Evolutionary conservation across 2,329 filamentous ascomycete genomes (phyloP).

Genomic region (Calonectria leucothoes): DNA sequence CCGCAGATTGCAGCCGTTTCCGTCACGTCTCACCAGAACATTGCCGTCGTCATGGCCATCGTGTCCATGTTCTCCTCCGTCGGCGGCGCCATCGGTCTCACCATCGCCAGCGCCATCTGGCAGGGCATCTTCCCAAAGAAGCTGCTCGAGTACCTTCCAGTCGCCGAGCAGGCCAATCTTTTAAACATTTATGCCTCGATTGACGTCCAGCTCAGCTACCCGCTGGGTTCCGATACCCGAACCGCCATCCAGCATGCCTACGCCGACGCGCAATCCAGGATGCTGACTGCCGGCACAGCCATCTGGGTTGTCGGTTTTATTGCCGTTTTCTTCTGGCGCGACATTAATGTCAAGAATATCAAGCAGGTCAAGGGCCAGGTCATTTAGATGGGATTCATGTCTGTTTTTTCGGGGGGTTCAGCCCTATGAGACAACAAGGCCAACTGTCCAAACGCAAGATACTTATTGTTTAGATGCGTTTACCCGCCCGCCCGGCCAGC

Average conservation of each 20-base stretch:
- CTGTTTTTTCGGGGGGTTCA: neutral
- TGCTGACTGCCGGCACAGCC: slow-evolving; percentile 57
- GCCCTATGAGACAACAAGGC: neutral
- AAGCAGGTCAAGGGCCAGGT: slow-evolving; percentile 58
- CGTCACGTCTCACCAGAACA: slow-evolving; percentile 55
- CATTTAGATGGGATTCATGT: neutral
- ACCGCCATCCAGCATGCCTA: slow-evolving; percentile 71
- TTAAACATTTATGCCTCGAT: slow-evolving; percentile 64
- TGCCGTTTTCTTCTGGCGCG: slow-evolving; percentile 57
- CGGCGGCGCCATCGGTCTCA: slow-evolving; percentile 67
- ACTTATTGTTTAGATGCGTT: neutral
- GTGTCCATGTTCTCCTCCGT: slow-evolving; percentile 67
- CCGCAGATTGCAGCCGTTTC: slow-evolving; percentile 49
- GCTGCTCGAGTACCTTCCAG: slow-evolving; percentile 62
- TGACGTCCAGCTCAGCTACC: slow-evolving; percentile 63
- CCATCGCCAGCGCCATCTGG: slow-evolving; percentile 72
- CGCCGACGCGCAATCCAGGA: slow-evolving; percentile 58
- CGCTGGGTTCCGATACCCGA: slow-evolving; percentile 60
- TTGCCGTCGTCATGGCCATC: slow-evolving; percentile 68
- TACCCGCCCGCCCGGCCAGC: neutral
- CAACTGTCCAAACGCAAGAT: neutral
- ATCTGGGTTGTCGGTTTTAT: slow-evolving; percentile 55
- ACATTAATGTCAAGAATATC: slow-evolving; percentile 59
- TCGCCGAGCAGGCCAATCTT: slow-evolving; percentile 48
- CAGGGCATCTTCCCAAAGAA: slow-evolving; percentile 64